Evolutionary conservation across 2,329 filamentous ascomycete genomes (phyloP), one percentile per base, ranked within the genome.

Genomic region (Lomentospora prolificans): DNA sequence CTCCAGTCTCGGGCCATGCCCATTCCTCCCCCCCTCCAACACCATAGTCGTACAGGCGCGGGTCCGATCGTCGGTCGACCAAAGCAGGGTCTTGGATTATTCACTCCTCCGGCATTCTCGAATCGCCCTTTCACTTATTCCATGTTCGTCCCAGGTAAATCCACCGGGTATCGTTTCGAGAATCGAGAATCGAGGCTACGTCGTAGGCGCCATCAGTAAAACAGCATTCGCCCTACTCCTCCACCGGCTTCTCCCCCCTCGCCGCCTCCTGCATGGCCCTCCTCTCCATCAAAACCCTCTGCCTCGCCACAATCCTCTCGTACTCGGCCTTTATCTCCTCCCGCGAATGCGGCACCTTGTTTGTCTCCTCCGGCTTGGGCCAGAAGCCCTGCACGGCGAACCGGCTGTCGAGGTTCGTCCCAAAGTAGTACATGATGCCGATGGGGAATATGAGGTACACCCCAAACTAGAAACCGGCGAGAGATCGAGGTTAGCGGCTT

Each of bases 341-440:
- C 60, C 78, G 77, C 62, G 94, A 88, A 58, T 81, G 81, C 1
- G 89, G 89, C 50, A 94, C 80, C 65, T 79, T 81, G 72, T 94
- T 86, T 58, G 86, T 86, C 67, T 91, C 79, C 60, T 87, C 85
- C 3, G 84, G 77, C 65, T 85, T 89, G 27, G 94, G 94, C 94
- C 94, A 99, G 78, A 99, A 99, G 57, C 87, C 88, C 22, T 87
- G 85, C 1, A 97, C 89, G 51, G 81, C 75, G 77, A 99, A 99
- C 61, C 90, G 86, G 62, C 86, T 81, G 72, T 99, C 94, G 67
- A 99, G 89, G 72, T 99, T 99, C 57, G 91, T 96, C 68, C 94
- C 94, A 72, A 97, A 99, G 77, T 99, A 99, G 79, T 95, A 97
- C 94, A 99, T 99, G 78, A 94, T 91, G 64, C 89, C 90, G 66